Base-by-base conservation (phyloP, 306 rosid genomes). In the Parietaria judaica region DNA sequence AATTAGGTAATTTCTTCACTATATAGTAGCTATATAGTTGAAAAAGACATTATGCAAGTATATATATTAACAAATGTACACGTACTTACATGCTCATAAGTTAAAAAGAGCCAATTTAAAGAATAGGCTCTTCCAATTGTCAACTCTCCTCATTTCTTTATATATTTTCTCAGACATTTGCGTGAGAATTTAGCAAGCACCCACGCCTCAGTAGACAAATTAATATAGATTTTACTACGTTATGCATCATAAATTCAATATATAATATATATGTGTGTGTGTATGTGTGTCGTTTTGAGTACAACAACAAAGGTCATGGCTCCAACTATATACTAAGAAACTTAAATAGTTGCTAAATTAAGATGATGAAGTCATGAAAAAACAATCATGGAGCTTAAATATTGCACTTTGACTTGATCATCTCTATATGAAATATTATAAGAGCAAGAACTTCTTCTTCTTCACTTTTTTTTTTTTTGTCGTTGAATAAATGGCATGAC, bases 341-440 rank as follows among this genome's bases (percentile, higher is more conserved):
- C 13, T 38, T 5, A 14, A 38, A 39, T 2, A 14, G 37, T 54
- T 2, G 13, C 14, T 54, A 54, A 38, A 23, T 35, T 37, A 59
- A 55, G 49, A 58, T 8, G 44, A 16, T 43, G 31, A 52, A 68
- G 61, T 68, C 66, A 43, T n/a, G 51, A 34, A 34, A 31, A 23
- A 41, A 51, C 52, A 68, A 60, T 60, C 17, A 60, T 51, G 13
- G 38, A 60, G 56, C 60, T 68, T 51, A 68, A 60, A 60, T 68
- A 60, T 52, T 60, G 8, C 6, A 51, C n/a, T 49, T 55, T 62
- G 37, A 52, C 54, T 60, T 11, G 23, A 60, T 51, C 64, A 31
- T 7, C 4, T 13, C 0, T 9, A 36, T 17, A 36, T 17, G 49
- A 39, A 53, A 41, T 14, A 43, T 36, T 17, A 17, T 47, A 35